Evolutionary conservation across 2,329 filamentous ascomycete genomes (phyloP), one percentile per base, ranked within the genome.

Genomic region (Aspergillus clavatus): DNA sequence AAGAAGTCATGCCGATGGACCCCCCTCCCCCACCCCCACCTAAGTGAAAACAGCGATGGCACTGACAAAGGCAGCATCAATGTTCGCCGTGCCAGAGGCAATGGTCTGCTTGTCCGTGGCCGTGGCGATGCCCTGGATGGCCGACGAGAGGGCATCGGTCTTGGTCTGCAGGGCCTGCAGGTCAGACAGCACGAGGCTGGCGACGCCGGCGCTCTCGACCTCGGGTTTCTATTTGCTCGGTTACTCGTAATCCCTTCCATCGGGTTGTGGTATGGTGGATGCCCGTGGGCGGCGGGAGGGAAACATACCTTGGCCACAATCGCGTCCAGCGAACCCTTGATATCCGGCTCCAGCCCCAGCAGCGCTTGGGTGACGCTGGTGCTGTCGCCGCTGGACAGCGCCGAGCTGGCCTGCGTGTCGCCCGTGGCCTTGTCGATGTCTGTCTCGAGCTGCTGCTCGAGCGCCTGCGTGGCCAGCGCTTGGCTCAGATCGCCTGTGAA

Each of bases 221-320:
- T 28, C 23, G 2, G 44, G 12, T 47, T 50, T 47, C 47, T 50
- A 16, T 21, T 14, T 4, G 14, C 4, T 31, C 11, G 31, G 10
- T 23, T 28, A 11, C n/a, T n/a, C n/a, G n/a, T n/a, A n/a, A n/a
- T n/a, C n/a, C n/a, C n/a, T n/a, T n/a, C n/a, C n/a, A n/a, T n/a
- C n/a, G n/a, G n/a, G n/a, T n/a, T n/a, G 23, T 24, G 23, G 23
- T 24, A 24, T 24, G 23, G 23, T 24, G 26, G 18, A 28, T 18
- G 18, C 5, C 7, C 7, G 18, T 10, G 19, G 5, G 3, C 10
- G 16, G 28, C 12, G n/a, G 6, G 19, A 10, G 19, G 21, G 27
- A 24, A n/a, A 18, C 19, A n/a, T 21, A 50, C 50, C 41, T 52
- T 50, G 3, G 18, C n/a, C 23, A 47, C 38, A 26, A 52, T 21